A percentile compares a stretch with the other conserved stretches of the same genome.
Evolutionary conservation across 2,329 filamentous ascomycete species (phyloP).

Genomic region (Fusarium mangiferae): DNA sequence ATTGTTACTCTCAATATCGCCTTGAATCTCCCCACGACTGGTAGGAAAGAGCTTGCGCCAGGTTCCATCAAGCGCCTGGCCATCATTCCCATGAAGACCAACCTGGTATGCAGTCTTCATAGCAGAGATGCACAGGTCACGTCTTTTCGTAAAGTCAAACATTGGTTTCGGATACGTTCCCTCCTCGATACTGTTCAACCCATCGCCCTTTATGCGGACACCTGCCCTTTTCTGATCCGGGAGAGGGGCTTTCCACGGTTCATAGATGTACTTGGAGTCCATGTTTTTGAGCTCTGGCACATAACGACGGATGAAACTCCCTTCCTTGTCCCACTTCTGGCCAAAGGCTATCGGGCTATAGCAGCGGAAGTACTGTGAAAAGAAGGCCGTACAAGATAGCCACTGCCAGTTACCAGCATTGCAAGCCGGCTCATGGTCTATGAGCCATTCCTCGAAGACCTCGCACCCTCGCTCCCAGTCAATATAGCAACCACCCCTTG

Average conservation of each 20-base stretch:
- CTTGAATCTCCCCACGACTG: constrained; percentile 54
- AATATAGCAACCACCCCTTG: constrained; percentile 80
- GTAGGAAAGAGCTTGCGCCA: constrained; percentile 61
- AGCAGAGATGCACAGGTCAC: constrained; percentile 70
- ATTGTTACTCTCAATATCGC: constrained; percentile 48
- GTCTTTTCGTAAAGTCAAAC: constrained; percentile 76
- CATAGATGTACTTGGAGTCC: constrained; percentile 78
- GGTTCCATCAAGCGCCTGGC: constrained; percentile 69
- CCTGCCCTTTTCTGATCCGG: constrained; percentile 75
- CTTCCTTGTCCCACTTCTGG: constrained; percentile 79
- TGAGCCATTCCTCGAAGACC: constrained; percentile 79
- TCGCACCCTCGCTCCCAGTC: constrained; percentile 83
- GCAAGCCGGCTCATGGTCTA: constrained; percentile 80
- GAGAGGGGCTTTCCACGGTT: constrained; percentile 79
- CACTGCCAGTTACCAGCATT: constrained; percentile 84
- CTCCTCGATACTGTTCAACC: constrained; percentile 53
- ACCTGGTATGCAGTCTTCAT: constrained; percentile 78
- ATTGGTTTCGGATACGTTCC: constrained; percentile 77
- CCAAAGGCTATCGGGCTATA: constrained; percentile 78
- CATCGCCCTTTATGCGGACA: constrained; percentile 68
- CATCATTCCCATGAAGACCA: constrained; percentile 71
- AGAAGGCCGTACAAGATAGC: constrained; percentile 81
- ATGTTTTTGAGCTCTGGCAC: constrained; percentile 73
- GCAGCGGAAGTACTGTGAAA: constrained; percentile 75
- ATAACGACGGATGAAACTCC: constrained; percentile 70